These are phyloP conservation scores for Arthrobotrys pseudoclavata DNA, from an alignment of 2,329 filamentous ascomycete species.

Conservation along the genomic window DNA sequence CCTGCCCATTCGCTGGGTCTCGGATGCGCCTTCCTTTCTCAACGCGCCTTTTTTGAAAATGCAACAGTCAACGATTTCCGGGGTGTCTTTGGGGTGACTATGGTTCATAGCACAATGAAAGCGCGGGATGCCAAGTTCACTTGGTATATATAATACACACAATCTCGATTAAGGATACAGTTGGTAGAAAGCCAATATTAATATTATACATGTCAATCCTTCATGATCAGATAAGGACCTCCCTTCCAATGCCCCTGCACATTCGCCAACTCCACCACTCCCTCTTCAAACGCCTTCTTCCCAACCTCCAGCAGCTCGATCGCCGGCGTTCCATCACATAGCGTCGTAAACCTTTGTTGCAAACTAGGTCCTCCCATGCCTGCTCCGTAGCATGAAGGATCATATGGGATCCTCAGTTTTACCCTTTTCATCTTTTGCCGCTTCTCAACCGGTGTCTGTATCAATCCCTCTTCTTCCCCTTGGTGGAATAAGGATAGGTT, in stretches of 20 bases:
- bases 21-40: conserved; percentile 48
- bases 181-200: not conserved
- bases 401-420: conserved; percentile 46
- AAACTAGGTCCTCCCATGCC: conserved; percentile 43
- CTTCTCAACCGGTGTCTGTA: not conserved
- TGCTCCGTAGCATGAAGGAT: conserved; percentile 43
- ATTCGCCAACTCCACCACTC: conserved; percentile 32
- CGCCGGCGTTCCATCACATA: conserved; percentile 44
- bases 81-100: conserved; percentile 16
- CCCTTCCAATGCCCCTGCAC: conserved; percentile 55
- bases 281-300: conserved; percentile 42
- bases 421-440: conserved; percentile 37
- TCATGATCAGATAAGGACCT: conserved; percentile 55
- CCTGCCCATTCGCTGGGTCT: conserved; percentile 16
- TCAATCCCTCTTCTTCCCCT: conserved; percentile 12
- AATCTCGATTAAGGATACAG: not conserved
- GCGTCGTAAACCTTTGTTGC: conserved; percentile 37
- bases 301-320: conserved; percentile 48
- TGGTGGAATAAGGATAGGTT: not conserved
- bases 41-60: conserved; percentile 44
- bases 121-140: not conserved
- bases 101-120: not conserved
- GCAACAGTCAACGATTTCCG: conserved; percentile 33
- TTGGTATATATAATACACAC: not conserved
- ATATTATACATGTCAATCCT: conserved; percentile 7